Percentiles rank a stretch among this genome's conserved stretches.
phyloP scores from a whole-genome alignment of 2,329 filamentous ascomycete genomes.

The Trichoderma arundinaceum region DNA sequence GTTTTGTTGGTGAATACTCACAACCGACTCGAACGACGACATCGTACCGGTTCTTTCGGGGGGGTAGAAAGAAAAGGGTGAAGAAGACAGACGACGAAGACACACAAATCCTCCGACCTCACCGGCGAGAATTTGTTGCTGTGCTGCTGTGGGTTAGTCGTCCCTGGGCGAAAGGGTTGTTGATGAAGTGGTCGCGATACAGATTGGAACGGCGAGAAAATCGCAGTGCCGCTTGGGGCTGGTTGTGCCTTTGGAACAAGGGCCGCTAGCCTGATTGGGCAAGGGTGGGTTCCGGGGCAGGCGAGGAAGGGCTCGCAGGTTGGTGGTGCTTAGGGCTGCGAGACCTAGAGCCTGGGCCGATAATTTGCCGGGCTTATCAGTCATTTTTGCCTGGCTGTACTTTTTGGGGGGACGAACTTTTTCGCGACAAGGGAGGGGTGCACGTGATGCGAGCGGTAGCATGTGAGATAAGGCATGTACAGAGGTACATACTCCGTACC shows the following conservation, averaged over 20 bases:
- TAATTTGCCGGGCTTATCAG: constrained; percentile 40
- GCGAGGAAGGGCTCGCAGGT: constrained; percentile 45
- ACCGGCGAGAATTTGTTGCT: constrained; percentile 49
- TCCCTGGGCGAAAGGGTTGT: constrained; percentile 45
- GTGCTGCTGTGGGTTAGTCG: constrained; percentile 52
- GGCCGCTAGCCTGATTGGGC: constrained; percentile 44
- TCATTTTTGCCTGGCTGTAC: too few relatives aligned
- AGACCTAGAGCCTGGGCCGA: constrained; percentile 47
- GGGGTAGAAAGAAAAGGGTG: constrained; percentile 40
- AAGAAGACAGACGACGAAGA: constrained; percentile 44
- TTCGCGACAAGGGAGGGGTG: neutral
- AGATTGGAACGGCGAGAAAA: constrained; percentile 48
- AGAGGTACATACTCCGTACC: neutral
- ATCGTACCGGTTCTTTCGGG: constrained; percentile 57
- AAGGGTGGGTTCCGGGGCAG: constrained; percentile 42
- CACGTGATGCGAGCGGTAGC: constrained; percentile 3
- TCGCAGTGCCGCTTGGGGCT: constrained; percentile 48
- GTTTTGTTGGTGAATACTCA: constrained; percentile 55
- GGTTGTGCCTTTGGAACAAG: constrained; percentile 48
- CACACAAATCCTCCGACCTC: constrained; percentile 48
- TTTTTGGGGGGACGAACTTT: neutral
- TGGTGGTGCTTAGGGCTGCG: constrained; percentile 48
- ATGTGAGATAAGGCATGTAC: neutral
- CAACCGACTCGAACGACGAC: constrained; percentile 73
- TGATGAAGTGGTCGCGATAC: constrained; percentile 51